Base-by-base conservation (phyloP, 2,329 filamentous ascomycete species). In the Thermoascus crustaceus region DNA sequence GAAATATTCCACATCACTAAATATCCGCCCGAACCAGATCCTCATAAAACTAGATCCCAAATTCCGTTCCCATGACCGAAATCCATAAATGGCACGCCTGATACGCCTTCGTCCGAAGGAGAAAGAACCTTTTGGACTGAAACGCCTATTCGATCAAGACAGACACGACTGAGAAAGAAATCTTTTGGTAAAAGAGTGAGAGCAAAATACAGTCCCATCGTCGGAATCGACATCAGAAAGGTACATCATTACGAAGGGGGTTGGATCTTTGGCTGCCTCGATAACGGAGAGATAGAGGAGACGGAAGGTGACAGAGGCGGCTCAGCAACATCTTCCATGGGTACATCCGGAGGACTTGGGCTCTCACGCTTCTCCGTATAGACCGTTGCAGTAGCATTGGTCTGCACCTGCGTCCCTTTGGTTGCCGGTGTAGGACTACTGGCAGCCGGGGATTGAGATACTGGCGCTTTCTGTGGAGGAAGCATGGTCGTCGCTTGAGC, bases 261-360 rank as follows among this genome's bases (percentile, higher is more conserved):
- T n/a, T n/a, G 18, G 18, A 29, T 17, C 16, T 17, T 29, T 9
- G 26, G 26, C 10, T 29, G 26, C 14, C 14, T 18, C 13, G 26
- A 17, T 52, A 39, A 49, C 38, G 43, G 54, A 29, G 53, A 42
- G 20, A 54, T 44, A 26, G 55, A 53, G 26, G 52, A 42, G 16
- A 52, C 37, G 31, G 52, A 42, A 37, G 55, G 45, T 18, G 48
- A 38, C 14, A 48, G 45, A 13, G 50, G 49, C 23, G 52, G 43
- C 25, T 54, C 47, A 7, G 51, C 33, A 7, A 49, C 47, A 35
- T 60, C 56, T 32, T 57, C 57, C 54, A 58, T 54, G 13, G 42
- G n/a, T 11, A 54, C 46, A 43, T 60, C 54, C 10, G 42, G 41
- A 18, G 52, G 40, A 13, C 34, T 44, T n/a, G 46, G 34, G 14